Evolutionary conservation across 768 basidiomycete species (phyloP), one percentile per base, ranked within the genome.

Genomic region (Stropharia rugosoannulata): DNA sequence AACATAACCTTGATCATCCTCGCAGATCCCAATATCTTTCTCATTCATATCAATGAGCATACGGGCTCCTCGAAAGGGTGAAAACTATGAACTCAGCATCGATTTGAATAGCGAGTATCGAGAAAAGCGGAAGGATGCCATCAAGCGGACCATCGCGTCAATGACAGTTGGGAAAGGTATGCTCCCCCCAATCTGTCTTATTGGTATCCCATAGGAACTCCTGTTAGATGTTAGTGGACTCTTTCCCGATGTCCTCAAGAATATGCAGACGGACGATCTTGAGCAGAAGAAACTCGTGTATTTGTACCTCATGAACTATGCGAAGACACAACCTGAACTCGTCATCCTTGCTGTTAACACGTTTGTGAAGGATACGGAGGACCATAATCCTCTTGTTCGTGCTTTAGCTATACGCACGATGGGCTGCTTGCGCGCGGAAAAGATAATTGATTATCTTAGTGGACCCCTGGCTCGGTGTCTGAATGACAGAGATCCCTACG

Each of bases 261-360:
- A 98, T 74, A 97, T 95, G 95, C 96, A 98, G 75, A 98, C 97
- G 22, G 96, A 99, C 49, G 96, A 98, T 70, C 83, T 99, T 51
- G 97, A 99, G 72, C 97, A 98, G 76, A 99, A 98, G 85, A 98
- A 99, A 74, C 89, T 99, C 35, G 97, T 98, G n/a, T 98, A 97
- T 66, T 83, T 97, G 19, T 98, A 98, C 72, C 86, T 99, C 56
- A 98, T 98, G 91, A 99, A 99, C 77, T 99, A 98, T 62, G 96
- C 96, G 35, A 97, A 97, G 69, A 95, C 96, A 0, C 97, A 99
- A 67, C 97, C 97, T 0, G 97, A 99, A 68, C 90, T 98, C 58
- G 95, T 98, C 73, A 98, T 99, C 67, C 82, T 99, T 44, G 97
- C 97, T 27, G 97, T 99, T 57, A 99, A 98, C 68, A 99, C 96